phyloP scores from a whole-genome alignment of 768 basidiomycete species.

The Amanita jacksonii region DNA sequence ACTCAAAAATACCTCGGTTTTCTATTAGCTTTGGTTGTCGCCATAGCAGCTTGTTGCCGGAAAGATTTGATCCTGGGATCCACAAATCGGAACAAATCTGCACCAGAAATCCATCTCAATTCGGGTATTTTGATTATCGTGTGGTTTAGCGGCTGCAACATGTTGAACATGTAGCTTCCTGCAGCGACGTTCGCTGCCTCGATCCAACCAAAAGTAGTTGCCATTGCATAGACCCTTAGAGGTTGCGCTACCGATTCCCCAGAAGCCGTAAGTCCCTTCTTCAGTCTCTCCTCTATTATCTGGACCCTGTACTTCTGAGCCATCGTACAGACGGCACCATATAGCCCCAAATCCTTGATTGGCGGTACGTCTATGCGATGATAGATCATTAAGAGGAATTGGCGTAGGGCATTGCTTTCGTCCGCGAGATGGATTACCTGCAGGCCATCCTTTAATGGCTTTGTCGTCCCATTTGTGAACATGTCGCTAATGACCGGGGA shows the following conservation, averaged over 20 bases:
- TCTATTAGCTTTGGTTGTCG: too few relatives aligned
- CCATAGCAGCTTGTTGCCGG: too few relatives aligned
- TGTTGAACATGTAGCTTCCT: neutral
- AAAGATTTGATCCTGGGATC: neutral
- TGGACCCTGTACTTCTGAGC: conserved; percentile 1
- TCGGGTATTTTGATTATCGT: neutral
- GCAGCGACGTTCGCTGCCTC: neutral
- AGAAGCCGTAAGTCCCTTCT: neutral
- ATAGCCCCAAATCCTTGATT: neutral
- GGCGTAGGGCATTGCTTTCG: conserved; percentile 7
- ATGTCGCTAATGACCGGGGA: conserved; percentile 24
- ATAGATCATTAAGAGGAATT: conserved; percentile 6
- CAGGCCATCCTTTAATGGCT: conserved; percentile 1
- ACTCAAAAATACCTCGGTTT: too few relatives aligned
- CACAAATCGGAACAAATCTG: neutral
- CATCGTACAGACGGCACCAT: neutral
- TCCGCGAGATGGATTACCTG: conserved; percentile 10
- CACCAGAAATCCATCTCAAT: neutral
- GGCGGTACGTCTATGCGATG: neutral
- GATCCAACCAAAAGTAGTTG: neutral
- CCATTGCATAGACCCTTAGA: neutral
- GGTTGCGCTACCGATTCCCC: neutral
- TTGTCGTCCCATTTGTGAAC: conserved; percentile 17
- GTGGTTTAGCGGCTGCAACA: neutral
- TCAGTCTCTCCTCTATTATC: neutral